Evolutionary conservation across 352 stramenopile genomes (phyloP).

Genomic region (Globisporangium polare): DNA sequence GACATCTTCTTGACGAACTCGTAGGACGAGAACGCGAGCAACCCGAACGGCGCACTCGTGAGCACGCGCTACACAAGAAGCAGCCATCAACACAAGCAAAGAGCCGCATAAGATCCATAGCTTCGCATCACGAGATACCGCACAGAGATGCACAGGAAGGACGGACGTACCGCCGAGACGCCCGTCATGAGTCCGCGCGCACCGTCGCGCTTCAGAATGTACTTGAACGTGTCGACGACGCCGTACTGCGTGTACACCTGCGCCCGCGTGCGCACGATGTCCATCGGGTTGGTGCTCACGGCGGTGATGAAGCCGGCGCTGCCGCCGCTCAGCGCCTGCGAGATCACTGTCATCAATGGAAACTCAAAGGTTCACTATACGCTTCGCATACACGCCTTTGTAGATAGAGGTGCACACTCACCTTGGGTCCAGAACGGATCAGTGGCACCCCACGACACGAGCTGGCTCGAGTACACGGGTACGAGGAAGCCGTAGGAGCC

Average conservation of each 20-base stretch:
- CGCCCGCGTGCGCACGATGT: constrained; percentile 83
- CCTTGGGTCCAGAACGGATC: constrained; percentile 85
- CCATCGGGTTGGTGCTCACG: constrained; percentile 85
- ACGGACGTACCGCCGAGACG: constrained; percentile 58
- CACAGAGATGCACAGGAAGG: no score
- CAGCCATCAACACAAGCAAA: background rate
- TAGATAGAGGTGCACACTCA: no score
- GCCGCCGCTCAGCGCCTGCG: constrained; percentile 72
- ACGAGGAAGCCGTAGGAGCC: constrained; percentile 81
- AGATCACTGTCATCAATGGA: constrained; percentile 62
- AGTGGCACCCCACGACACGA: constrained; percentile 54
- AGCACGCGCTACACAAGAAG: constrained; percentile 48
- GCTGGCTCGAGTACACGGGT: constrained; percentile 59
- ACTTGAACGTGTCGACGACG: constrained; percentile 78
- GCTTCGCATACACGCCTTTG: no score
- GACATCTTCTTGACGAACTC: constrained; percentile 89
- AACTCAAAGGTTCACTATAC: no score
- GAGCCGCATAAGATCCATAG: no score
- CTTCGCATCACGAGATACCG: no score
- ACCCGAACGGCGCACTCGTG: constrained; percentile 74
- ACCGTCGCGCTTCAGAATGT: constrained; percentile 76
- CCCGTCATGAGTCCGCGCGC: constrained; percentile 76
- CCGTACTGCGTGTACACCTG: constrained; percentile 85
- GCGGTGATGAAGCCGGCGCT: constrained; percentile 76
- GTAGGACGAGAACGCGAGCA: constrained; percentile 86